These are phyloP conservation scores for Coix lacrymajobi DNA, from an alignment of 176 grass and related monocot genomes.

Conservation along the genomic window DNA sequence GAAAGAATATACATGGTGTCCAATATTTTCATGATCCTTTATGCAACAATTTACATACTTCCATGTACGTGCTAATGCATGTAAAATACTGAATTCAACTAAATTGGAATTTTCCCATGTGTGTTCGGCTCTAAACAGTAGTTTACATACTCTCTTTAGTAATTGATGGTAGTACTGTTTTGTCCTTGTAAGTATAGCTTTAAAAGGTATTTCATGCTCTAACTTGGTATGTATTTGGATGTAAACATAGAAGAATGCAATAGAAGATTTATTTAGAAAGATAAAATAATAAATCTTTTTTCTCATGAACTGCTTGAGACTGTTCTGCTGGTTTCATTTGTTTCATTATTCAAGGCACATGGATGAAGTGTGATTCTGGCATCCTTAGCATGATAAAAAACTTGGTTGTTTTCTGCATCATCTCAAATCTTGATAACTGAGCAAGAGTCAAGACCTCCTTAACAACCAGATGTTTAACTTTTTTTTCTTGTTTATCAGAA, in stretches of 20 bases:
- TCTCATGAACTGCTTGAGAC: not conserved
- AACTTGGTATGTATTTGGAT: not conserved
- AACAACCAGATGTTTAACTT: not conserved
- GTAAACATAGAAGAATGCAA: not conserved
- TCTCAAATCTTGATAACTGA: constrained; percentile 5
- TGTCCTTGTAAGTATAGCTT: not conserved
- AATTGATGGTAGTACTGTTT: not conserved
- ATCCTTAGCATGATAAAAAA: not conserved
- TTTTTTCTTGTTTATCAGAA: constrained; percentile 7
- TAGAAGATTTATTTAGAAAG: not conserved
- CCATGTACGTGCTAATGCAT: not conserved
- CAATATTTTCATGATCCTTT: not conserved
- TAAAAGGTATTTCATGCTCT: not conserved
- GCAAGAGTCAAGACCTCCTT: not conserved
- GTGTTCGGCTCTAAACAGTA: not conserved
- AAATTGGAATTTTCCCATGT: not conserved
- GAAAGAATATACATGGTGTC: not conserved
- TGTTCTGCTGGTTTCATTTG: not conserved
- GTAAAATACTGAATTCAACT: not conserved
- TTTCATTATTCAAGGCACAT: not conserved
- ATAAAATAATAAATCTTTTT: not conserved
- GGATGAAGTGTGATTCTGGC: not conserved
- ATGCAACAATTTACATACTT: constrained; percentile 15
- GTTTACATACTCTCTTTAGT: not conserved
- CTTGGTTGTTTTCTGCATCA: not conserved